These are phyloP conservation scores for Daldinia childiae DNA, from an alignment of 495 filamentous ascomycete genomes.

Conservation along the genomic window DNA sequence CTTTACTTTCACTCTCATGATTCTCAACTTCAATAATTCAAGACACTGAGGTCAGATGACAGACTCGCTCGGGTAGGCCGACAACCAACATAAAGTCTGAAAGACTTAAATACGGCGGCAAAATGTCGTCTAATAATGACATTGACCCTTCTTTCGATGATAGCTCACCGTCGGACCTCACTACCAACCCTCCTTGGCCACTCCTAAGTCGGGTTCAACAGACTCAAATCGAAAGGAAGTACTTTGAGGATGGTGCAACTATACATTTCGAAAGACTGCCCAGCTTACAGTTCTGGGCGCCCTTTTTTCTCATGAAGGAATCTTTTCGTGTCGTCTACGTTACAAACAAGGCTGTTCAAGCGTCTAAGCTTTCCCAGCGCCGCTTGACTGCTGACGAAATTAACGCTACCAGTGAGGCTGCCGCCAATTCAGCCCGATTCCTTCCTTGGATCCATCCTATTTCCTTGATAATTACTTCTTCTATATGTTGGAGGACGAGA, in stretches of 20 bases:
- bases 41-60: not conserved
- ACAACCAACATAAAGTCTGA: not conserved
- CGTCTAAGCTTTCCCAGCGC: constrained; percentile 6
- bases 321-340: not conserved
- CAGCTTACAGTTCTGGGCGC: constrained; percentile 16
- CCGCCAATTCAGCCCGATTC: not conserved
- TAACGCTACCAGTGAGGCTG: constrained; percentile 26
- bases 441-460: constrained; percentile 1
- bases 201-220: constrained; percentile 4
- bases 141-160: not conserved
- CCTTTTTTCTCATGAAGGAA: not conserved
- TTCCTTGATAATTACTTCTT: not conserved
- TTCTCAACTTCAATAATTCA: too few species aligned
- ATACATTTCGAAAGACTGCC: constrained; percentile 41
- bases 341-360: not conserved
- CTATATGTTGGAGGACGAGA: not conserved
- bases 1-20: too few species aligned
- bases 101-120: not conserved
- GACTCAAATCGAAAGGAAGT: constrained; percentile 27
- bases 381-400: constrained; percentile 35
- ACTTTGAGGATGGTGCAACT: constrained; percentile 39
- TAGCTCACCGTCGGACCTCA: not conserved
- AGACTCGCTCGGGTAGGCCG: too few species aligned
- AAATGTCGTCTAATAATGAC: constrained; percentile 27
- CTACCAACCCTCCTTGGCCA: constrained; percentile 37